Conservation (phyloP, 2,329 filamentous ascomycete species). For the Clonostachys byssicola region DNA sequence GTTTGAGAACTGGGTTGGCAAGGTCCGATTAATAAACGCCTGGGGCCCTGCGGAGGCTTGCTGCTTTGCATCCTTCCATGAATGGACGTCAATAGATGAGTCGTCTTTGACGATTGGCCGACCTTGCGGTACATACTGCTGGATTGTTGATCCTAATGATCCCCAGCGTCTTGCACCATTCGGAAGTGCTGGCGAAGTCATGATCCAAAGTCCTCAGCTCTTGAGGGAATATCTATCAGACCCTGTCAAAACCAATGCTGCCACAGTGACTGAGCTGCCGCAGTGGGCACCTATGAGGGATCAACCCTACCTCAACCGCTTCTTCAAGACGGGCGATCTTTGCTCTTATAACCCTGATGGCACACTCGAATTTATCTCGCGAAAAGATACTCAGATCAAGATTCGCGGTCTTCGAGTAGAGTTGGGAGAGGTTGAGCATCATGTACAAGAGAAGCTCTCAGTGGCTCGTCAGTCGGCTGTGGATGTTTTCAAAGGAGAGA, state of each 20-base stretch:
- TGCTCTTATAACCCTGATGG: neutral
- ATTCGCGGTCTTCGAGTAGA: conserved; percentile 47
- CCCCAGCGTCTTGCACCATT: conserved; percentile 7
- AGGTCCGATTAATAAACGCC: conserved; percentile 6
- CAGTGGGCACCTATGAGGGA: conserved; percentile 14
- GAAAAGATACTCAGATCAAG: conserved; percentile 50
- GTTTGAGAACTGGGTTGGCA: conserved; percentile 8
- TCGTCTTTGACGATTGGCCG: conserved; percentile 4
- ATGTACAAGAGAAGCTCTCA: neutral
- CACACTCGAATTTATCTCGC: conserved; percentile 19
- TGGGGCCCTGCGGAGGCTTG: conserved; percentile 11
- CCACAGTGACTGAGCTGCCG: conserved; percentile 10
- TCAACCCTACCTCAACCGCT: conserved; percentile 13
- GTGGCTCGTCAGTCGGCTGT: conserved; percentile 1
- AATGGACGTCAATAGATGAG: neutral
- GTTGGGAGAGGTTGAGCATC: conserved; percentile 13
- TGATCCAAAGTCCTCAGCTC: conserved; percentile 23
- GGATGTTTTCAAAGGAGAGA: conserved; percentile 3
- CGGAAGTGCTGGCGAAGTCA: conserved; percentile 11
- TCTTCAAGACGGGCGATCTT: neutral
- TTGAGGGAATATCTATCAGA: conserved; percentile 42
- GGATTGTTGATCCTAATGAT: conserved; percentile 11
- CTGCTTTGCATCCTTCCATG: conserved; percentile 3
- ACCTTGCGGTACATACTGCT: conserved; percentile 6
- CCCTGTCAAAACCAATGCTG: conserved; percentile 14